Conservation (phyloP, 2,329 filamentous ascomycete species). For the Monosporascus sp. region DNA sequence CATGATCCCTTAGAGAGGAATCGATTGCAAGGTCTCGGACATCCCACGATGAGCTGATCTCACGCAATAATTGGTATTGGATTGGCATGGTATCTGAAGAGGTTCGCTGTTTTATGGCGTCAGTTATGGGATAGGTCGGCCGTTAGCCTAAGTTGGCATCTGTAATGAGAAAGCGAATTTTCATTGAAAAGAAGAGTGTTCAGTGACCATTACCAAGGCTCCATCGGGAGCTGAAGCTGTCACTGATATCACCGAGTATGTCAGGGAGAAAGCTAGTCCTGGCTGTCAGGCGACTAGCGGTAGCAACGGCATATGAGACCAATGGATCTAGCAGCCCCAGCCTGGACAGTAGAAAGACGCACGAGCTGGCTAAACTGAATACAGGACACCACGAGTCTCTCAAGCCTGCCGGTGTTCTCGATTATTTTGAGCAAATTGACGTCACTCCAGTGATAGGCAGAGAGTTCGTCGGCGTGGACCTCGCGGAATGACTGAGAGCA, state of each 20-base stretch:
- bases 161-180: neutral
- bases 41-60: neutral
- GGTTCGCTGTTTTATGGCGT: neutral
- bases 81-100: neutral
- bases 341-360: conserved; percentile 9
- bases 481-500: conserved; percentile 56
- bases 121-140: neutral
- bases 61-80: neutral
- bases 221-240: conserved; percentile 22
- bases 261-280: conserved; percentile 18
- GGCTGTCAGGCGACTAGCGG: conserved; percentile 1
- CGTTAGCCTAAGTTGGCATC: neutral
- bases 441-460: conserved; percentile 57
- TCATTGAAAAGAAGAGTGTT: neutral
- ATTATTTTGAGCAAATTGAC: conserved; percentile 51
- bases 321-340: conserved; percentile 7
- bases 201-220: conserved; percentile 10
- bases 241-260: conserved; percentile 14
- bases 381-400: conserved; percentile 32
- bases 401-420: conserved; percentile 44
- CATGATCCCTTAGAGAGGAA: too few relatives aligned
- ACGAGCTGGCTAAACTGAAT: conserved; percentile 16
- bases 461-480: conserved; percentile 54
- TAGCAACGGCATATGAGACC: conserved; percentile 1
- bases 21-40: neutral